Conservation (phyloP, 768 basidiomycete species). For the Suillus luteus region DNA sequence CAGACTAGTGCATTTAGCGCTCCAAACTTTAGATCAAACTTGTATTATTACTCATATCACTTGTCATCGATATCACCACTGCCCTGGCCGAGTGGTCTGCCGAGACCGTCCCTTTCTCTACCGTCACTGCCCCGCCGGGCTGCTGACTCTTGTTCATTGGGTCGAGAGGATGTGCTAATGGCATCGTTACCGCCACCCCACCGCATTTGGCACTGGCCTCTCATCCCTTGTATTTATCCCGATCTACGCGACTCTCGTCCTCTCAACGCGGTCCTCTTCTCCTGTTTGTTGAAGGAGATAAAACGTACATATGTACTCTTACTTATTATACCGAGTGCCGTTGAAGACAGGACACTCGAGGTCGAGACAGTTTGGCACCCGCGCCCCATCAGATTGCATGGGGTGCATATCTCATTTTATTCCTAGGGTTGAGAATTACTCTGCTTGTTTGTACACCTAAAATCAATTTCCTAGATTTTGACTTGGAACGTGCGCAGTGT, state of each 20-base stretch:
- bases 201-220: slow-evolving; percentile 7
- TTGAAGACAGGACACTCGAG: slow-evolving; percentile 2
- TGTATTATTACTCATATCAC: slow-evolving; percentile 38
- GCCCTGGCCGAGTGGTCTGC: slow-evolving; percentile 16
- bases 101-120: slow-evolving; percentile 22
- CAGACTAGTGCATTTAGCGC: slow-evolving; percentile 15
- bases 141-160: slow-evolving; percentile 16
- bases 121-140: slow-evolving; percentile 26
- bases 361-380: neutral
- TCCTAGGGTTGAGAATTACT: slow-evolving; percentile 7
- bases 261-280: neutral
- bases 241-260: slow-evolving; percentile 3
- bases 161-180: slow-evolving; percentile 7
- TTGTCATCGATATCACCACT: slow-evolving; percentile 25
- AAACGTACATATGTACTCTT: slow-evolving; percentile 11
- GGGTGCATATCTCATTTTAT: slow-evolving; percentile 3
- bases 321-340: slow-evolving; percentile 7
- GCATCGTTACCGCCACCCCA: slow-evolving; percentile 4
- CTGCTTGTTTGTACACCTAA: slow-evolving; percentile 7
- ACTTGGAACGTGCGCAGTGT: neutral
- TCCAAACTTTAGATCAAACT: slow-evolving; percentile 18
- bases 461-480: neutral
- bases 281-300: slow-evolving; percentile 5
- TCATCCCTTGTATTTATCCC: slow-evolving; percentile 4
- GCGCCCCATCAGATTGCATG: slow-evolving; percentile 1